Conservation (phyloP, 2,329 filamentous ascomycete species). For the Trichophaea hybrida region DNA sequence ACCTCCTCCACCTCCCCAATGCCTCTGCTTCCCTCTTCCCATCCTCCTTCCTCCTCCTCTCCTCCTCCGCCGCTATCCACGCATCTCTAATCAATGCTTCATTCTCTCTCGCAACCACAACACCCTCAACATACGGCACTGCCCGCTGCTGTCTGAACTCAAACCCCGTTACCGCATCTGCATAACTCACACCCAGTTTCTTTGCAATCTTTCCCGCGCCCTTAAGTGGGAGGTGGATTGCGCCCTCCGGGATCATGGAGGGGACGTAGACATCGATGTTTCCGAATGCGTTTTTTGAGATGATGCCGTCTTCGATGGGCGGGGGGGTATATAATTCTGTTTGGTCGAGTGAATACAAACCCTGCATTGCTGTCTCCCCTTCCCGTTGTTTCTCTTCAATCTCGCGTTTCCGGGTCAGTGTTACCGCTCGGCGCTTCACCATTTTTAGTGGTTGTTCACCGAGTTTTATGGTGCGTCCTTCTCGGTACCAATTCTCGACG, state of each 20-base stretch:
- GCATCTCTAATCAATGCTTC: slow-evolving; percentile 60
- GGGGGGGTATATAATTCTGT: slow-evolving; percentile 70
- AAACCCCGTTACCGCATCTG: slow-evolving; percentile 89
- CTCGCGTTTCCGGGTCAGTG: slow-evolving; percentile 70
- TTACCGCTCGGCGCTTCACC: slow-evolving; percentile 83
- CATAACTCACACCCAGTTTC: slow-evolving; percentile 70
- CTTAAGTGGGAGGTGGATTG: slow-evolving; percentile 66
- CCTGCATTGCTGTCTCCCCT: slow-evolving; percentile 54
- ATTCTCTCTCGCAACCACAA: slow-evolving; percentile 74
- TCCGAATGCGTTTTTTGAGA: slow-evolving; percentile 83
- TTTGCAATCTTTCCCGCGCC: slow-evolving; percentile 70
- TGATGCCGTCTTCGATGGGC: slow-evolving; percentile 52
- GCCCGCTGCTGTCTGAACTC: slow-evolving; percentile 83
- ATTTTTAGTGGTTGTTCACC: slow-evolving; percentile 67
- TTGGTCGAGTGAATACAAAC: slow-evolving; percentile 67
- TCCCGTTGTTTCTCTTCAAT: slow-evolving; percentile 71
- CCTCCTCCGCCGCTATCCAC: slow-evolving; percentile 61
- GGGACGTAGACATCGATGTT: slow-evolving; percentile 94
- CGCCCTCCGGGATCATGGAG: slow-evolving; percentile 79
- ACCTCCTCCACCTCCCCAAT: slow-evolving; percentile 68
- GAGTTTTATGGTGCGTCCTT: slow-evolving; percentile 58
- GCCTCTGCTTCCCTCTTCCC: slow-evolving; percentile 64
- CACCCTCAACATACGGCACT: slow-evolving; percentile 78
- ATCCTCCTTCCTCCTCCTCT: slow-evolving; percentile 63
- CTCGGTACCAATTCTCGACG: slow-evolving; percentile 94